These are phyloP conservation scores for Albatrellus ellisii DNA, from an alignment of 768 basidiomycete species.

Conservation along the genomic window DNA sequence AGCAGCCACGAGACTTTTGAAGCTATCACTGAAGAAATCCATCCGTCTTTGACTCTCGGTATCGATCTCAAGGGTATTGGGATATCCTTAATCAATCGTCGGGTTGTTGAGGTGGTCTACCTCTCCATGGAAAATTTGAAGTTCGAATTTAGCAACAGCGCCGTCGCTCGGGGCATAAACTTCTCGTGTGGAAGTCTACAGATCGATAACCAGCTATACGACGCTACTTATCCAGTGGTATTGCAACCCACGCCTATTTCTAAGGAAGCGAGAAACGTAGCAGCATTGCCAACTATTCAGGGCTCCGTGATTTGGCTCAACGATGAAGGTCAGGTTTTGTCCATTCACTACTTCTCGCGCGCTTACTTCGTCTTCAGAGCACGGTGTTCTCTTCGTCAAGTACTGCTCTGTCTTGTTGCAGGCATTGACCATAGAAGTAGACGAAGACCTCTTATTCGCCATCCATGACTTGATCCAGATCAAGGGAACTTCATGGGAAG, in stretches of 20 bases:
- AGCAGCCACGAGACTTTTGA: constrained; percentile 71
- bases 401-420: constrained; percentile 92
- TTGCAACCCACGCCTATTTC: constrained; percentile 87
- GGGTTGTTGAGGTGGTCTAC: constrained; percentile 83
- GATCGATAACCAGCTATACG: constrained; percentile 96
- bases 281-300: constrained; percentile 82
- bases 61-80: constrained; percentile 86
- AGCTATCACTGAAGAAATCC: constrained; percentile 63
- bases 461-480: constrained; percentile 87
- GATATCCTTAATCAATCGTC: constrained; percentile 80
- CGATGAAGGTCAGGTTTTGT: constrained; percentile 60
- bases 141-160: constrained; percentile 74
- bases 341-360: not conserved
- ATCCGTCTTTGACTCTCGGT: constrained; percentile 49
- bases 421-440: constrained; percentile 89
- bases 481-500: constrained; percentile 84
- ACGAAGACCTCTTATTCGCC: constrained; percentile 92
- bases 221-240: constrained; percentile 88
- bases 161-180: constrained; percentile 66
- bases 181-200: constrained; percentile 80
- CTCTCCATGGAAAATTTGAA: constrained; percentile 65
- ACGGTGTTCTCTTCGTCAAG: constrained; percentile 96
- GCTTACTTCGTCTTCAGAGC: constrained; percentile 38
- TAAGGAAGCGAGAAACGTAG: constrained; percentile 60
- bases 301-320: constrained; percentile 82